Percentiles rank a stretch among this genome's conserved stretches.
Conservation (phyloP, 768 basidiomycete genomes). For the Polyporus arcularius region DNA sequence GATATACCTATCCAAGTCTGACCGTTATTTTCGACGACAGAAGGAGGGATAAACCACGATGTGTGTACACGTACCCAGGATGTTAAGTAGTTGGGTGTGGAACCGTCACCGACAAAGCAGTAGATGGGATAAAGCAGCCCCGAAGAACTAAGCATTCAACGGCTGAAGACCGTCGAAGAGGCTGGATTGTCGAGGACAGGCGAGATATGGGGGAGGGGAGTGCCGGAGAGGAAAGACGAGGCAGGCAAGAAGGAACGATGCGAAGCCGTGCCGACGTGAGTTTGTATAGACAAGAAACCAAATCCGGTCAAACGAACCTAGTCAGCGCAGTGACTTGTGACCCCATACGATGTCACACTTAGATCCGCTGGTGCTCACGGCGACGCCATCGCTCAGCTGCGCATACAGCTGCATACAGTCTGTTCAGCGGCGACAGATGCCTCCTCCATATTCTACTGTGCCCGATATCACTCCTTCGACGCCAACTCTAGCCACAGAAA, state of each 20-base stretch:
- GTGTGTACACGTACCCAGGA: neutral
- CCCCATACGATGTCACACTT: constrained; percentile 14
- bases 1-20: neutral
- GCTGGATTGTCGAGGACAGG: too few relatives aligned
- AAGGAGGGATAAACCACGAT: neutral
- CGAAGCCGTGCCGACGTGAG: constrained; percentile 19
- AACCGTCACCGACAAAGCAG: neutral
- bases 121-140: neutral
- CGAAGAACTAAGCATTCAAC: too few relatives aligned
- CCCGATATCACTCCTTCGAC: too few relatives aligned
- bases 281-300: constrained; percentile 34
- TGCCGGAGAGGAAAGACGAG: neutral
- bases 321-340: constrained; percentile 31
- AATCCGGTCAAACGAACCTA: constrained; percentile 33
- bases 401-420: neutral
- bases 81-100: neutral
- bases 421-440: neutral
- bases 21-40: neutral
- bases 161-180: too few relatives aligned
- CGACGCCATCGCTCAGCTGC: constrained; percentile 12
- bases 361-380: constrained; percentile 20
- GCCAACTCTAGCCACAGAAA: too few relatives aligned
- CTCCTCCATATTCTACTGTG: neutral
- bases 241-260: constrained; percentile 6
- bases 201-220: neutral